Conservation (phyloP, 116 monocot species). For the Iris pallida region DNA sequence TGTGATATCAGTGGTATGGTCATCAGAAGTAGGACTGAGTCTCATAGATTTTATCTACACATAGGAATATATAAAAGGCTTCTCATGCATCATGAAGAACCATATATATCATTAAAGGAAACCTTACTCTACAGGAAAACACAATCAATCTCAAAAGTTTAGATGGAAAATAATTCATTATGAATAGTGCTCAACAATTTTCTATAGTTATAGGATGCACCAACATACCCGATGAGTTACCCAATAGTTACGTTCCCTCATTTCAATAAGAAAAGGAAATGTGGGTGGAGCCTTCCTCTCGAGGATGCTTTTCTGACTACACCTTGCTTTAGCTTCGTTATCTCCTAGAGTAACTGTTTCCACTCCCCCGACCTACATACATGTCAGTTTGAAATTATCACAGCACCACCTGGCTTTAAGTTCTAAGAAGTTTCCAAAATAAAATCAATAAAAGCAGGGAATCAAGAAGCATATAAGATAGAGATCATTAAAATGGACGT, state of each 20-base stretch:
- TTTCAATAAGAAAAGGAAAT: conserved; percentile 85
- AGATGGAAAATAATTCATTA: not conserved
- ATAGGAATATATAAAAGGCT: too few relatives aligned
- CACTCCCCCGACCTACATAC: conserved; percentile 61
- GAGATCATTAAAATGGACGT: too few relatives aligned
- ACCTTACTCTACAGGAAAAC: not conserved
- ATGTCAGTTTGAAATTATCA: too few relatives aligned
- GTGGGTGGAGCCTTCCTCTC: conserved; percentile 92
- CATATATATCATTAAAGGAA: not conserved
- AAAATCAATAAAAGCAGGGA: too few relatives aligned
- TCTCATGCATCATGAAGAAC: too few relatives aligned
- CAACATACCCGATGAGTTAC: conserved; percentile 70
- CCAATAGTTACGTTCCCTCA: conserved; percentile 85
- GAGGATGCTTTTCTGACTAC: conserved; percentile 74
- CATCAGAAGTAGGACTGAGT: too few relatives aligned
- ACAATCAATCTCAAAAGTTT: not conserved
- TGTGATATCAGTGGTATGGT: too few relatives aligned
- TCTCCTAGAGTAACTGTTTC: conserved; percentile 85
- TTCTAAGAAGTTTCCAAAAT: too few relatives aligned
- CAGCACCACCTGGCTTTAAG: too few relatives aligned
- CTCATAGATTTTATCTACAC: too few relatives aligned
- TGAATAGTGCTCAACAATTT: not conserved
- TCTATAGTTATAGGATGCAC: not conserved
- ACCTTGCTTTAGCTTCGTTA: conserved; percentile 77
- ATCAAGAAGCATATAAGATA: too few relatives aligned